A percentile compares a stretch with the other conserved stretches of the same genome.
phyloP scores from a whole-genome alignment of 306 rosid genomes.

The Lagenaria siceraria region DNA sequence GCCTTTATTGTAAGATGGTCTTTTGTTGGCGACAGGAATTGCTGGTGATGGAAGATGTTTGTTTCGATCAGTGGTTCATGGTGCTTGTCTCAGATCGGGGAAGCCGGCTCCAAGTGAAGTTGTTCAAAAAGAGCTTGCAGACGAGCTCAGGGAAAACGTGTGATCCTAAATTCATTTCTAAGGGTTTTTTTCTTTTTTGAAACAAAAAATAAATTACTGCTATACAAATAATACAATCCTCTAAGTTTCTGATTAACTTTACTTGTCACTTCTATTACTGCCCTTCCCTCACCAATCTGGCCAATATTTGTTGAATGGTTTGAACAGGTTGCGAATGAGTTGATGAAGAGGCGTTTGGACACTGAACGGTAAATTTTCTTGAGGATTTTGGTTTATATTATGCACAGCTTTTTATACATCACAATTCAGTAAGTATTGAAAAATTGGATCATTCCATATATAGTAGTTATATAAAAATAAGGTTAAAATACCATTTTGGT shows the following conservation, averaged over 20 bases:
- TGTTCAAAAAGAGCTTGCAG: slow-evolving; percentile 70
- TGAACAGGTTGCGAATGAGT: slow-evolving; percentile 70
- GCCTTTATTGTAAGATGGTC: neutral
- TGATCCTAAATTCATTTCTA: neutral
- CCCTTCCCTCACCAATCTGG: neutral
- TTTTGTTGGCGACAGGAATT: slow-evolving; percentile 34
- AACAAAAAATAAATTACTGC: neutral
- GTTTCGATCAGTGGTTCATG: slow-evolving; percentile 67
- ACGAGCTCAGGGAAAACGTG: slow-evolving; percentile 69
- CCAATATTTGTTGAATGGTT: slow-evolving; percentile 1
- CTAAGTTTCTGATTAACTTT: neutral
- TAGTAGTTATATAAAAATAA: too few species aligned
- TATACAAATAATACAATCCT: neutral
- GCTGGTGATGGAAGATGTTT: slow-evolving; percentile 87
- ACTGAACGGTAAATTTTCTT: slow-evolving; percentile 47
- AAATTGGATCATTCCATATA: neutral
- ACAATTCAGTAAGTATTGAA: neutral
- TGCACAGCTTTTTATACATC: neutral
- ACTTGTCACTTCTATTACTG: neutral
- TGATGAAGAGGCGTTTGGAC: slow-evolving; percentile 52
- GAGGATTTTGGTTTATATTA: neutral
- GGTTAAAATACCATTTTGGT: too few species aligned
- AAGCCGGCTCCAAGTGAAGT: slow-evolving; percentile 43
- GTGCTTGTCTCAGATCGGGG: slow-evolving; percentile 55
- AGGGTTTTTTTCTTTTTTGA: neutral